Evolutionary conservation across 768 basidiomycete genomes (phyloP), one percentile per base, ranked within the genome.

Genomic region (Termitomyces sp.): DNA sequence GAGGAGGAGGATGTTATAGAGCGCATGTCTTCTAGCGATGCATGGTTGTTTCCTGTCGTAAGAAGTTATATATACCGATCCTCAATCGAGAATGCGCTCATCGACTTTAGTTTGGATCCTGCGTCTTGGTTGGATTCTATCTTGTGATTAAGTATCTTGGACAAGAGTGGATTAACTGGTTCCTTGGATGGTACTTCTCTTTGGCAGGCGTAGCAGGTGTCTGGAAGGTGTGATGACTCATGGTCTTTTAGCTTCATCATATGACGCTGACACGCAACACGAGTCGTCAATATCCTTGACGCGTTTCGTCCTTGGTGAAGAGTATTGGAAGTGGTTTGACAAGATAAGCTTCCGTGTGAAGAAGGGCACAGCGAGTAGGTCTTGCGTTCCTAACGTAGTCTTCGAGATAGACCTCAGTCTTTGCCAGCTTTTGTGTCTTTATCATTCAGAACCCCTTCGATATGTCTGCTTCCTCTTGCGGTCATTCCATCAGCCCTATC

Each of bases 141-240:
- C 60, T 80, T 55, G 69, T 89, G 28, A 78, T 96, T 56, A 87
- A 84, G 65, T 92, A 86, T 68, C 71, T 89, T 53, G 91, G 92
- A 33, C 83, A 81, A 63, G 84, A 85, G 57, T 91, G 90, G 87
- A 83, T 96, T 56, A 95, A 95, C 71, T 81, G 80, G 79, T 62
- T 94, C 5, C 74, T 96, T 24, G 86, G 80, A 5, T 85, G 81
- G 83, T 92, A 90, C 64, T 90, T 90, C 61, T 79, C 86, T 24
- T 33, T 89, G 28, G 78, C 79, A 5, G 86, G 86, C 0, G 76
- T 85, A 9, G 84, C 81, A 26, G 84, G 83, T 61, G 82, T 89
- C 26, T 87, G 87, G 82, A 84, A 81, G 76, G 90, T 86, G 63
- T 43, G 57, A 26, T 22, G 3, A 7, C 14, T 9, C 60, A 76